Conservation (phyloP, 768 basidiomycete species). For the Xerocomus potaroensis region DNA sequence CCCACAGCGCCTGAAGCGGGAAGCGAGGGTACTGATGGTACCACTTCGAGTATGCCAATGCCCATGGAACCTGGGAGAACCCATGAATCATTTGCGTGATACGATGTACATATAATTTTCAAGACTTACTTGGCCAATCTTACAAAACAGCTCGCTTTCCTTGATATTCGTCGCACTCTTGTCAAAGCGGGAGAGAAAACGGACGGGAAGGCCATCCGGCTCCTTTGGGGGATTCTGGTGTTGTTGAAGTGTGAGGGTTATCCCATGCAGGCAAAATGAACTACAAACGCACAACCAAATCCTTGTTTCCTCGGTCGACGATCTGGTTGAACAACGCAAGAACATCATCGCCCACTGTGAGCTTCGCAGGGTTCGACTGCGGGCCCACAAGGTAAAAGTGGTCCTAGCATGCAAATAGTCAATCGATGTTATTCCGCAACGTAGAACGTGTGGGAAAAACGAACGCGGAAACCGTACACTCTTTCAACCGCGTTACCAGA, state of each 20-base stretch:
- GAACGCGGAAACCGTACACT: conserved; percentile 44
- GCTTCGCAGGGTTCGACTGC: conserved; percentile 40
- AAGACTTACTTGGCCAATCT: conserved; percentile 43
- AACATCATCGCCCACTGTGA: conserved; percentile 33
- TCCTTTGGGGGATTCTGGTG: too few species aligned
- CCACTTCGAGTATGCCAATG: conserved; percentile 47
- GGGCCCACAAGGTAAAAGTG: conserved; percentile 52
- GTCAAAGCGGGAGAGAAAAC: conserved; percentile 54
- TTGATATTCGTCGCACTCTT: conserved; percentile 60
- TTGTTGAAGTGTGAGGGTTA: too few species aligned
- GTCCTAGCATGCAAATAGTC: conserved; percentile 31
- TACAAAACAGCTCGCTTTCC: conserved; percentile 45
- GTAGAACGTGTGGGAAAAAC: conserved; percentile 8
- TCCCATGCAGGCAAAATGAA: background rate
- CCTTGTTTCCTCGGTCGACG: conserved; percentile 40
- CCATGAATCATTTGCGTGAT: background rate
- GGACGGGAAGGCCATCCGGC: conserved; percentile 35
- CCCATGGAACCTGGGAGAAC: conserved; percentile 51
- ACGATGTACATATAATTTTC: background rate
- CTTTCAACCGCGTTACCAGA: conserved; percentile 31
- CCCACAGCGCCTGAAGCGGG: conserved; percentile 45
- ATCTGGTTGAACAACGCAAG: conserved; percentile 46
- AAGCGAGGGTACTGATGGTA: conserved; percentile 56
- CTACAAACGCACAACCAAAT: conserved; percentile 32
- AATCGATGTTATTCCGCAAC: background rate